Evolutionary conservation across 306 rosid species (phyloP).

Genomic region (Corylus heterophylla): DNA sequence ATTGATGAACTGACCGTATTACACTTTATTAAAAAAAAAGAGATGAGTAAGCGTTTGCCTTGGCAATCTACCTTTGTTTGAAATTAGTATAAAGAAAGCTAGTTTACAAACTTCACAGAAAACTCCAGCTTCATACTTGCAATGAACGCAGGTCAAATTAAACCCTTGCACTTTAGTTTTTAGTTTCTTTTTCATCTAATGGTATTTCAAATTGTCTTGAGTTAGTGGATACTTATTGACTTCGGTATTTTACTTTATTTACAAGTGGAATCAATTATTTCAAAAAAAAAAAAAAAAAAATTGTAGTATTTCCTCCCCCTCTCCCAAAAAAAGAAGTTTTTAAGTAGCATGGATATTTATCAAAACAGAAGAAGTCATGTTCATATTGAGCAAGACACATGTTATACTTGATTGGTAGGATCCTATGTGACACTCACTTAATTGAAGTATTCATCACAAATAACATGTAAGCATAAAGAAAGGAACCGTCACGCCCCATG

Average conservation of each 20-base stretch:
- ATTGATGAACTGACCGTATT: neutral
- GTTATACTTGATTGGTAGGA: neutral
- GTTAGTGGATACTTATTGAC: neutral
- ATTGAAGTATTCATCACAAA: neutral
- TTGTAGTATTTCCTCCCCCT: too few species aligned
- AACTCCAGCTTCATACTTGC: neutral
- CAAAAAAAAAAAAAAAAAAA: too few species aligned
- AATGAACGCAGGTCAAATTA: neutral
- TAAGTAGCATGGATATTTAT: too few species aligned
- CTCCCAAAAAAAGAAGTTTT: too few species aligned
- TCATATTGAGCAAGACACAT: too few species aligned
- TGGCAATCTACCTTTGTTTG: neutral
- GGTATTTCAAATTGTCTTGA: neutral
- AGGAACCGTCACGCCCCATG: neutral
- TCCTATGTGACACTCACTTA: neutral
- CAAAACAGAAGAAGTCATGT: too few species aligned
- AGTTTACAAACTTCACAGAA: too few species aligned
- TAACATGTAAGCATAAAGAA: neutral
- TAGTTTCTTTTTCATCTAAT: neutral
- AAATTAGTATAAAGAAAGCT: neutral
- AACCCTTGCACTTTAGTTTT: neutral
- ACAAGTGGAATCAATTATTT: neutral
- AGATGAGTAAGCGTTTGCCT: neutral
- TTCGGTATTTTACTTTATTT: too few species aligned
- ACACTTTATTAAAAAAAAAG: neutral